These are phyloP conservation scores for Corymbia calophylla DNA, from an alignment of 441 rosid genomes.

Conservation along the genomic window DNA sequence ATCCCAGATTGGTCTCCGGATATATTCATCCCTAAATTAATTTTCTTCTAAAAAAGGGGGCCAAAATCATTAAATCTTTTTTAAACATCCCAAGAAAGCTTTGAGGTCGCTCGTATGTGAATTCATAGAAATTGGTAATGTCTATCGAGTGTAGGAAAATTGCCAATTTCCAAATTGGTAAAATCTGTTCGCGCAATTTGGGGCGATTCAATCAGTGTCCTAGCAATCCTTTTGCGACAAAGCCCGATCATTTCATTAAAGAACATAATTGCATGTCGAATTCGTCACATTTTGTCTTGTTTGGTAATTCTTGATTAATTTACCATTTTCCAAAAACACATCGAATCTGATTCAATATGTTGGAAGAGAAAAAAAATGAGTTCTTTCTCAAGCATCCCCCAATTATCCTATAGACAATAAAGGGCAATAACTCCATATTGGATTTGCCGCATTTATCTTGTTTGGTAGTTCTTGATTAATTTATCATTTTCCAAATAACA, in stretches of 20 bases:
- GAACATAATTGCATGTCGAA: rapidly evolving
- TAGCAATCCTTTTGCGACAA: not conserved
- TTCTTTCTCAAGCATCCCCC: not conserved
- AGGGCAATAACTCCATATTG: not conserved
- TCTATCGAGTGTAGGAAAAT: not conserved
- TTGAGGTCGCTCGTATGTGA: not conserved
- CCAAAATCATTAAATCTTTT: not conserved
- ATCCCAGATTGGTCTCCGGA: not conserved
- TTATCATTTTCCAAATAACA: not conserved
- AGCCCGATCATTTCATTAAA: not conserved
- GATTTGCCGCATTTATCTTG: rapidly evolving
- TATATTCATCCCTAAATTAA: not conserved
- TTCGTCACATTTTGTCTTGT: rapidly evolving
- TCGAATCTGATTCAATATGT: rapidly evolving
- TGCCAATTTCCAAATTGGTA: not conserved
- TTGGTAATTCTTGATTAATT: not conserved
- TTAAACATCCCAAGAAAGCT: not conserved
- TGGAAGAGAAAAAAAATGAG: not conserved
- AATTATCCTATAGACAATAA: not conserved
- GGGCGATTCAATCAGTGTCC: rapidly evolving
- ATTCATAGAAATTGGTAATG: not conserved
- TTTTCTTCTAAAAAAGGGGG: not conserved
- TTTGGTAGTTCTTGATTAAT: not conserved
- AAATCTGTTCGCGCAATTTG: rapidly evolving
- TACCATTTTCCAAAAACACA: not conserved